These are phyloP conservation scores for Pseudophaeomoniella oleicola DNA, from an alignment of 2,329 filamentous ascomycete species.

Conservation along the genomic window DNA sequence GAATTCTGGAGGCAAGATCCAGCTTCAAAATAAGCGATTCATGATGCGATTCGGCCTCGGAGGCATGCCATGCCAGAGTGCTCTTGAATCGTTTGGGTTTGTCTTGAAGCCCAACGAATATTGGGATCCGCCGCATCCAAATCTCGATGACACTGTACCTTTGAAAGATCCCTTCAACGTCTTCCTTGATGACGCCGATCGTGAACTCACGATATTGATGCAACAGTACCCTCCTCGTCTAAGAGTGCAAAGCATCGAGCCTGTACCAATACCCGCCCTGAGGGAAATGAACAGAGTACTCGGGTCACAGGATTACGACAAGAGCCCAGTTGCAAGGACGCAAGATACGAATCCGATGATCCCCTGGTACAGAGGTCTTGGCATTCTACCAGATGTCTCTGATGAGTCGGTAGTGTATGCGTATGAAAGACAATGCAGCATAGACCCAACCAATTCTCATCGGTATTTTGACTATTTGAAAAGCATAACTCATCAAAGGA, in stretches of 20 bases:
- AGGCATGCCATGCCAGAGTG: constrained; percentile 33
- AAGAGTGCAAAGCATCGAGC: constrained; percentile 18
- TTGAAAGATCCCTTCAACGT: constrained; percentile 25
- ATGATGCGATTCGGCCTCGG: constrained; percentile 47
- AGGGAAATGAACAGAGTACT: constrained; percentile 23
- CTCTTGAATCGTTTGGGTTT: constrained; percentile 47
- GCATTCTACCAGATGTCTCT: constrained; percentile 46
- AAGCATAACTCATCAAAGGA: constrained; percentile 40
- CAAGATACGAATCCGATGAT: background rate
- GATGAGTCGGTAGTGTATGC: constrained; percentile 47
- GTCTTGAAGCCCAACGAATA: constrained; percentile 18
- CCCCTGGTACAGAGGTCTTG: constrained; percentile 45
- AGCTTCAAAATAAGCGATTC: constrained; percentile 48
- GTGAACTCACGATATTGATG: constrained; percentile 42
- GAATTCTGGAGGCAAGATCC: constrained; percentile 29
- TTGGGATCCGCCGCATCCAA: constrained; percentile 28
- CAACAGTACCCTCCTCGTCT: constrained; percentile 23
- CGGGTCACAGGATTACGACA: constrained; percentile 10
- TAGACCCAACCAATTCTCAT: constrained; percentile 38
- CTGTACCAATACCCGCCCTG: constrained; percentile 19
- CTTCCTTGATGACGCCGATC: constrained; percentile 44
- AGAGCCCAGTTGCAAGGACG: background rate
- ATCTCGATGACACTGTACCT: constrained; percentile 18
- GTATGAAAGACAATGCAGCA: constrained; percentile 43
- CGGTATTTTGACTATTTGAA: constrained; percentile 55